Percentiles rank a stretch among this genome's conserved stretches.
Evolutionary conservation across 352 stramenopile genomes (phyloP).

Genomic region (Elongisporangium senticosum): DNA sequence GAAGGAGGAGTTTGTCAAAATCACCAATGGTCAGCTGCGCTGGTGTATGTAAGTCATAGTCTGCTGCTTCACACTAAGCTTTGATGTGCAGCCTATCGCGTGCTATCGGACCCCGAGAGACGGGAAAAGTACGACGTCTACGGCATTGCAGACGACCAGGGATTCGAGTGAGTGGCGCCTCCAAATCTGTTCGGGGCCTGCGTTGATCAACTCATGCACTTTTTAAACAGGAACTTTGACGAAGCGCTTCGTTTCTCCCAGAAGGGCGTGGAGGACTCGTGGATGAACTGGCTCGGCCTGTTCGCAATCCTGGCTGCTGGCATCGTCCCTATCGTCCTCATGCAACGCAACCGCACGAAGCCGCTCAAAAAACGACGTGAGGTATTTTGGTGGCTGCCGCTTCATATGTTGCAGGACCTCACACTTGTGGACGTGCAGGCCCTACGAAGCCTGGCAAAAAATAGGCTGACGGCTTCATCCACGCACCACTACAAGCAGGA

Average conservation of each 20-base stretch:
- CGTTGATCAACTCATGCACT: neutral
- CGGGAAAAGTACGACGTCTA: slow-evolving; percentile 80
- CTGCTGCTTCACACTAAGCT: neutral
- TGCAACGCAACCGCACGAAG: slow-evolving; percentile 71
- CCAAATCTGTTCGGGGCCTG: neutral
- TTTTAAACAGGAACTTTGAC: slow-evolving; percentile 57
- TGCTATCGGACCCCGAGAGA: slow-evolving; percentile 66
- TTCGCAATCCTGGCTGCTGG: slow-evolving; percentile 44
- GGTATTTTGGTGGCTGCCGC: slow-evolving; percentile 25
- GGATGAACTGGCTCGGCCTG: slow-evolving; percentile 67
- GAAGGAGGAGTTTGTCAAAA: slow-evolving; percentile 73
- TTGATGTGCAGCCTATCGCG: slow-evolving; percentile 46
- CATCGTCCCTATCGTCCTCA: slow-evolving; percentile 57
- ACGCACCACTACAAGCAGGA: slow-evolving; percentile 36
- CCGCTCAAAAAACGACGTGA: slow-evolving; percentile 69
- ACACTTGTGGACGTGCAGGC: slow-evolving; percentile 15
- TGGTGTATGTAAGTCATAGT: neutral
- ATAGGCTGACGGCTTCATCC: slow-evolving; percentile 55
- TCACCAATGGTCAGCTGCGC: slow-evolving; percentile 31
- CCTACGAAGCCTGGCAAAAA: slow-evolving; percentile 68
- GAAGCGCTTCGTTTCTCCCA: slow-evolving; percentile 61
- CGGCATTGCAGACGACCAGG: slow-evolving; percentile 70
- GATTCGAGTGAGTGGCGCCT: slow-evolving; percentile 49
- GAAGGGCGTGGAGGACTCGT: slow-evolving; percentile 63
- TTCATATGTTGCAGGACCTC: slow-evolving; percentile 4